These are phyloP conservation scores for Moniliella sp. DNA, from an alignment of 1,284 basidiomycete species.

Conservation along the genomic window DNA sequence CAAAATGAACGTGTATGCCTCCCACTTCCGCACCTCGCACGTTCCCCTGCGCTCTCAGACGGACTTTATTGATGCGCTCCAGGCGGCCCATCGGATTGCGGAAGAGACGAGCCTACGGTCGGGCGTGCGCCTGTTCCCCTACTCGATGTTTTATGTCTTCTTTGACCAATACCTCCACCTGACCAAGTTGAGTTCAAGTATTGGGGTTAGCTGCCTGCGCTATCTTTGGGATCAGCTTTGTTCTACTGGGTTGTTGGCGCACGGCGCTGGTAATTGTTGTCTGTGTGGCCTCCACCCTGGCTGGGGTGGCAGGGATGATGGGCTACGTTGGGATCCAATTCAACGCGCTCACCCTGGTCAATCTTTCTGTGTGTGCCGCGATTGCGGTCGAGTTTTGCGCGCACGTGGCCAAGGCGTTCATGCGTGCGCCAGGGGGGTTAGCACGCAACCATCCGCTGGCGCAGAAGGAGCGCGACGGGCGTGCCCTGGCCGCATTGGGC, in stretches of 20 bases:
- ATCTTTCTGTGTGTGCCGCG: slow-evolving; percentile 74
- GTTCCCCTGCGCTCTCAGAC: slow-evolving; percentile 64
- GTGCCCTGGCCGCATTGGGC: slow-evolving; percentile 66
- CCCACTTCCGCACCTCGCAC: slow-evolving; percentile 54
- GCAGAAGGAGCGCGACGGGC: slow-evolving; percentile 72
- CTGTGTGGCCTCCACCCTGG: slow-evolving; percentile 65
- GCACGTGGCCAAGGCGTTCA: slow-evolving; percentile 81
- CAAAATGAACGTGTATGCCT: slow-evolving; percentile 5
- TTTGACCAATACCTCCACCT: slow-evolving; percentile 70
- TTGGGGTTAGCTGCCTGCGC: slow-evolving; percentile 62
- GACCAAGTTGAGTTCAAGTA: slow-evolving; percentile 42
- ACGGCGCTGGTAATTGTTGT: slow-evolving; percentile 64
- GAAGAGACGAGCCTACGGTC: slow-evolving; percentile 47
- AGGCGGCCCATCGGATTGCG: slow-evolving; percentile 63
- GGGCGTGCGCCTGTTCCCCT: slow-evolving; percentile 68
- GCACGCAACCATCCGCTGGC: slow-evolving; percentile 54
- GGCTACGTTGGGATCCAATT: slow-evolving; percentile 71
- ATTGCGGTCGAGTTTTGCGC: slow-evolving; percentile 94
- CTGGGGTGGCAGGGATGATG: slow-evolving; percentile 52
- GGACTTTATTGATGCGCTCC: slow-evolving; percentile 76
- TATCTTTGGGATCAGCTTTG: slow-evolving; percentile 61
- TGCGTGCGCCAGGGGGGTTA: slow-evolving; percentile 59
- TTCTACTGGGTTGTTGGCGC: slow-evolving; percentile 73
- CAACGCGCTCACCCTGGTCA: slow-evolving; percentile 84
- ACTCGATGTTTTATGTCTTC: slow-evolving; percentile 87